Evolutionary conservation across 495 filamentous ascomycete genomes (phyloP).

Genomic region (Penicillium coffeae): DNA sequence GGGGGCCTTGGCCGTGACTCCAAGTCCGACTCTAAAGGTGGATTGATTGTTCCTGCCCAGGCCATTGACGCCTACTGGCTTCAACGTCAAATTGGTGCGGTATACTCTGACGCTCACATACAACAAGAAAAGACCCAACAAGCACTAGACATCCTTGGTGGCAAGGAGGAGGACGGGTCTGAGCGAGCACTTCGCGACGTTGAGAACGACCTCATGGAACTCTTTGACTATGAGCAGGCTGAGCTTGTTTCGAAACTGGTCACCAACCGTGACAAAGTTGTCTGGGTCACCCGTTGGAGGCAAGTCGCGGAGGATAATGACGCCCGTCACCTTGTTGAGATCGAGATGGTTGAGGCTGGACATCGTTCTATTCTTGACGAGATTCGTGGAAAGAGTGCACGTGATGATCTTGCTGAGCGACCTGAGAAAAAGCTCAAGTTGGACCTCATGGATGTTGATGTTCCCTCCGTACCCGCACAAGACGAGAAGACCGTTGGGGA

Average conservation of each 20-base stretch:
- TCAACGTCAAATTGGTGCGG: slow-evolving; percentile 80
- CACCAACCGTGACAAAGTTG: slow-evolving; percentile 82
- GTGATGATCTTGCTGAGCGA: slow-evolving; percentile 49
- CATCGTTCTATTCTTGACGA: slow-evolving; percentile 84
- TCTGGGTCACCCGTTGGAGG: slow-evolving; percentile 91
- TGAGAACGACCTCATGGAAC: slow-evolving; percentile 96
- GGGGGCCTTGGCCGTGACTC: slow-evolving; percentile 44
- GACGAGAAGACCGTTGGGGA: slow-evolving; percentile 51
- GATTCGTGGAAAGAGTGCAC: slow-evolving; percentile 60
- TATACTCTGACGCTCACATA: slow-evolving; percentile 85
- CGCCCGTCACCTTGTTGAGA: slow-evolving; percentile 73
- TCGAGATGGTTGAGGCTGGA: slow-evolving; percentile 86
- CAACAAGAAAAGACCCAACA: slow-evolving; percentile 84
- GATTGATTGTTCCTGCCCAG: slow-evolving; percentile 64
- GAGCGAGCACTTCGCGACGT: slow-evolving; percentile 84
- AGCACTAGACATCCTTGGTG: slow-evolving; percentile 76
- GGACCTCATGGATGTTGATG: slow-evolving; percentile 86
- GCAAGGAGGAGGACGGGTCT: slow-evolving; percentile 71
- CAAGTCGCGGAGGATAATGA: slow-evolving; percentile 75
- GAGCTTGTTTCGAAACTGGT: slow-evolving; percentile 92
- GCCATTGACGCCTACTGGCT: slow-evolving; percentile 98
- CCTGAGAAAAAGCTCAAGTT: slow-evolving; percentile 76
- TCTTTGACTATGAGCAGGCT: slow-evolving; percentile 95
- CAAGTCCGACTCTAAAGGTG: slow-evolving; percentile 45
- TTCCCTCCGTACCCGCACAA: slow-evolving; percentile 55